Conservation (phyloP, 805 yeast species). For the Saccharomyces paradoxus region DNA sequence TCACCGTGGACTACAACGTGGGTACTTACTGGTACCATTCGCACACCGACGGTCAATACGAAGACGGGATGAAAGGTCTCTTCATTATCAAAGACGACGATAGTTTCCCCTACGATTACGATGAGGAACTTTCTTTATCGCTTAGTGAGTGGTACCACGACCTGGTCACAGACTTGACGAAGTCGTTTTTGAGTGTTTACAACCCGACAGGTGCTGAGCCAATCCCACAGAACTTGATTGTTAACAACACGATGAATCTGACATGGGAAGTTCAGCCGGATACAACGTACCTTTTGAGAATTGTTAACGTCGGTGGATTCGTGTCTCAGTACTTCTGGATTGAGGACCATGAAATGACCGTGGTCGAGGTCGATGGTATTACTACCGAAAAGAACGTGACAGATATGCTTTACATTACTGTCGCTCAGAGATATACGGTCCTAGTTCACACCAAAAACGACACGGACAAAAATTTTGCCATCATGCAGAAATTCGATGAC, state of each 20-base stretch:
- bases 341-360: slow-evolving; percentile 79
- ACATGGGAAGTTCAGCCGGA: slow-evolving; percentile 78
- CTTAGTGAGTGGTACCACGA: slow-evolving; percentile 86
- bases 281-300: slow-evolving; percentile 73
- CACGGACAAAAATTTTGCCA: slow-evolving; percentile 62
- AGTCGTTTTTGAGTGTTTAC: slow-evolving; percentile 54
- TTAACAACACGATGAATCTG: slow-evolving; percentile 73
- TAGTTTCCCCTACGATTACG: slow-evolving; percentile 60
- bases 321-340: slow-evolving; percentile 82
- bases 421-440: slow-evolving; percentile 86
- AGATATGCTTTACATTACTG: slow-evolving; percentile 66
- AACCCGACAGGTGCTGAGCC: slow-evolving; percentile 99
- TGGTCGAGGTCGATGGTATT: slow-evolving; percentile 89
- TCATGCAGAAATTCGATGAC: slow-evolving; percentile 73
- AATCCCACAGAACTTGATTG: slow-evolving; percentile 69
- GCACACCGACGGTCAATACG: slow-evolving; percentile 81
- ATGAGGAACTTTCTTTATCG: slow-evolving; percentile 64
- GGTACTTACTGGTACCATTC: slow-evolving; percentile 98
- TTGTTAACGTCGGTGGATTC: slow-evolving; percentile 84
- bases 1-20: slow-evolving; percentile 69
- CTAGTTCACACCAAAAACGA: slow-evolving; percentile 64
- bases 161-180: slow-evolving; percentile 39
- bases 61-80: slow-evolving; percentile 84
- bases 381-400: slow-evolving; percentile 70
- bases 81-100: slow-evolving; percentile 67